Percentiles rank a stretch among this genome's conserved stretches.
These are phyloP conservation scores for Solanum bulbocastanum DNA, from an alignment of 257 asterid species.

Conservation along the genomic window DNA sequence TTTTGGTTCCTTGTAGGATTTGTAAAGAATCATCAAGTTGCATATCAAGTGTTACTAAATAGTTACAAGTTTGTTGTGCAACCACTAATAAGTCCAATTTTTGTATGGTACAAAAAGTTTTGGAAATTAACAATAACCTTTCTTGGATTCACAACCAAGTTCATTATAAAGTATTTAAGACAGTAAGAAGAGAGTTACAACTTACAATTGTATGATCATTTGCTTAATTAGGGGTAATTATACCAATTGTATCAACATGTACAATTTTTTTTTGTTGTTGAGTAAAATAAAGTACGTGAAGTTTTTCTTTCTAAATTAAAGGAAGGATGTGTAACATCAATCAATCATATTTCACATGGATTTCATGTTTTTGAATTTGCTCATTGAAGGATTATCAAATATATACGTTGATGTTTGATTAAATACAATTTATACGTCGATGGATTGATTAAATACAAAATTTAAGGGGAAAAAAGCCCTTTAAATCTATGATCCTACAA, in stretches of 20 bases:
- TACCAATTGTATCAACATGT: constrained; percentile 8
- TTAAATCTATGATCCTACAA: no score
- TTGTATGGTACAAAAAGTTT: constrained; percentile 48
- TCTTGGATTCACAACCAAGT: constrained; percentile 26
- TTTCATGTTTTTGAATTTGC: neutral
- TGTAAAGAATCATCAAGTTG: constrained; percentile 25
- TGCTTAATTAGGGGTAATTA: constrained; percentile 8
- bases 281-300: neutral
- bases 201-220: neutral
- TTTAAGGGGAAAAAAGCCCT: no score
- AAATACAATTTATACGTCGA: no score
- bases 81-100: constrained; percentile 42
- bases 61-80: constrained; percentile 20
- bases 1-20: constrained; percentile 39
- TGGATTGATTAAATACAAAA: neutral
- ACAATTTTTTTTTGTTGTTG: neutral
- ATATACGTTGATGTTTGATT: neutral
- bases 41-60: constrained; percentile 24
- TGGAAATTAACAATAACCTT: constrained; percentile 24
- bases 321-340: neutral
- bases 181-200: constrained; percentile 1
- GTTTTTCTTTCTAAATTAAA: neutral
- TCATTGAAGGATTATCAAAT: neutral
- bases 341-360: neutral
- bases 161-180: constrained; percentile 23